Evolutionary conservation across 306 rosid species (phyloP), one percentile per base, ranked within the genome.

Genomic region (Acacia confusa): DNA sequence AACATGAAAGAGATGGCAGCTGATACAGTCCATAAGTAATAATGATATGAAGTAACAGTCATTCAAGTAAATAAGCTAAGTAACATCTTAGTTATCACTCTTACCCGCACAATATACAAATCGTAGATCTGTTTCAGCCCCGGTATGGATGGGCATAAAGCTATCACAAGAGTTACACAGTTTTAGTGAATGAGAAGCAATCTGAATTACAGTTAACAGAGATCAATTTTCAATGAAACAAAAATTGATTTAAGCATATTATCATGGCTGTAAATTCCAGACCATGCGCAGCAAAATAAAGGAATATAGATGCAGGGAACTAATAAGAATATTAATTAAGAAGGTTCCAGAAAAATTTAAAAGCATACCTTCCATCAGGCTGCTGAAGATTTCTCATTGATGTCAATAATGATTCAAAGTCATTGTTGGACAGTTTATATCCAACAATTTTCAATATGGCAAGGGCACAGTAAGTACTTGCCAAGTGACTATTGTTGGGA

Each of bases 361-460:
- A 87, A 73, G 65, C 72, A 27, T 84, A 95, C 99, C 98, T 92
- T 80, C 98, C 99, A 92, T 93, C 99, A 28, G 97, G 93, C 84
- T 92, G 97, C 84, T 95, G 99, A 86, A 95, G 99, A 67, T 85
- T 95, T 83, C 90, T 85, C 97, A 95, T 89, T 32, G 99, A 93
- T 74, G 52, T 72, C 79, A 88, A 81, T 24, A 93, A 77, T 8
- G 53, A 41, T 57, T 89, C 89, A 30, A 89, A 87, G 79, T 91
- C 90, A 72, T 88, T 78, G 75, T 74, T 81, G 38, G 94, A 84
- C 77, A 93, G 77, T 36, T 95, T 79, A 84, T 82, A 92, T 27
- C 98, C 94, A 83, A 93, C 87, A 41, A 92, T 89, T 84, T 91
- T 95, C 82, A 95, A 87, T 76, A 93, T 91, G 30, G 97, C 89